Evolutionary conservation across 139 green algal genomes (phyloP).

Genomic region (Coelastrella sp.): DNA sequence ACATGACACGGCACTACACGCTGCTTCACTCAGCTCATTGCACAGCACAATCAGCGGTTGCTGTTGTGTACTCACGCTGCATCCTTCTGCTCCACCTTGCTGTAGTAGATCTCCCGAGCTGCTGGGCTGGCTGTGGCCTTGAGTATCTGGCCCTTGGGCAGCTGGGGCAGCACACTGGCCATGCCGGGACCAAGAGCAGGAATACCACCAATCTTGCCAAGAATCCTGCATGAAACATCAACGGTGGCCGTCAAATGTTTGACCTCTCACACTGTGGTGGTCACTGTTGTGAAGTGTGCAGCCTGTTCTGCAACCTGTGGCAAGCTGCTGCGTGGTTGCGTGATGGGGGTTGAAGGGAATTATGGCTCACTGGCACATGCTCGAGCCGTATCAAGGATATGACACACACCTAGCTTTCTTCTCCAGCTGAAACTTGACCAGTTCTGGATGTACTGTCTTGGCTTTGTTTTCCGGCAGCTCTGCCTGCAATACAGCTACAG

Average conservation of each 20-base stretch:
- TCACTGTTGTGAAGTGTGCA: not conserved
- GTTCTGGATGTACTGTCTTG: slow-evolving; percentile 63
- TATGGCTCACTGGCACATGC: no score
- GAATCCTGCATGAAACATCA: slow-evolving; percentile 49
- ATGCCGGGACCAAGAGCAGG: slow-evolving; percentile 59
- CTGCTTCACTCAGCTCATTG: not conserved
- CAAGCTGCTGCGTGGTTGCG: not conserved
- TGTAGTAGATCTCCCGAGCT: slow-evolving; percentile 66
- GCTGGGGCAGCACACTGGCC: slow-evolving; percentile 52
- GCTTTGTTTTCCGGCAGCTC: slow-evolving; percentile 30
- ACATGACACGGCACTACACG: not conserved
- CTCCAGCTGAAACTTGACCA: slow-evolving; percentile 66
- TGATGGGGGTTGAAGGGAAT: no score
- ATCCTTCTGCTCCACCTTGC: slow-evolving; percentile 63
- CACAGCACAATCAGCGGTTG: not conserved
- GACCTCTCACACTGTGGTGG: not conserved
- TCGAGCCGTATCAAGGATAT: not conserved
- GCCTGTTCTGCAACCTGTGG: not conserved
- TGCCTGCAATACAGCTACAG: not conserved
- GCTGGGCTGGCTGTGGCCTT: slow-evolving; percentile 63
- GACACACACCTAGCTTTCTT: slow-evolving; percentile 58
- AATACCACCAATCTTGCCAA: slow-evolving; percentile 65
- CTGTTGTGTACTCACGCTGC: slow-evolving; percentile 29
- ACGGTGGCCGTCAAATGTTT: not conserved
- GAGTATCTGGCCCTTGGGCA: slow-evolving; percentile 12